A percentile compares a stretch with the other conserved stretches of the same genome.
These are phyloP conservation scores for Moringa oleifera DNA, from an alignment of 345 rosid species.

Conservation along the genomic window DNA sequence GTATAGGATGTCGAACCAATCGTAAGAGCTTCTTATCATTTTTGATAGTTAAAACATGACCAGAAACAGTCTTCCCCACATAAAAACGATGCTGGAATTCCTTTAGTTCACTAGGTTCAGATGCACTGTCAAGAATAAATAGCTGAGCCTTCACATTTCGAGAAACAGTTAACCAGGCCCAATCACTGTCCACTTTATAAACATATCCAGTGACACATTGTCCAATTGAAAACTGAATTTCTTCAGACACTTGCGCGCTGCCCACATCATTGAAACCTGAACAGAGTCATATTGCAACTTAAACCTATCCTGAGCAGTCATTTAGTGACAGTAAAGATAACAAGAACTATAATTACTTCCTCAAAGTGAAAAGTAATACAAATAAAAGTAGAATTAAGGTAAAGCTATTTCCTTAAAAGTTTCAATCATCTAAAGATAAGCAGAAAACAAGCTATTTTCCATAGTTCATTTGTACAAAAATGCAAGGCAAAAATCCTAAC, in stretches of 20 bases:
- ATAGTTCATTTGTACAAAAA: no score
- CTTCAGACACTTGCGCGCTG: slow-evolving; percentile 28
- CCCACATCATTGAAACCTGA: slow-evolving; percentile 39
- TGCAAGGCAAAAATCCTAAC: no score
- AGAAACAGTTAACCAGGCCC: slow-evolving; percentile 82
- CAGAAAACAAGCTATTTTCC: no score
- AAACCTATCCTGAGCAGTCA: no score
- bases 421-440: no score
- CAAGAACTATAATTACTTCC: no score
- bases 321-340: no score
- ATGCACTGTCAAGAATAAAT: slow-evolving; percentile 71
- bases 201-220: slow-evolving; percentile 62
- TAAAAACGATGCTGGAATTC: slow-evolving; percentile 53
- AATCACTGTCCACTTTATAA: slow-evolving; percentile 79
- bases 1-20: slow-evolving; percentile 54
- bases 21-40: slow-evolving; percentile 64
- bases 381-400: no score
- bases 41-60: slow-evolving; percentile 55
- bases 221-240: slow-evolving; percentile 50
- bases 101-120: slow-evolving; percentile 65
- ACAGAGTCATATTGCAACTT: slow-evolving; percentile 11
- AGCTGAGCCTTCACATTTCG: slow-evolving; percentile 64
- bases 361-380: no score
- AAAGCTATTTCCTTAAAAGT: no score
- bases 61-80: slow-evolving; percentile 64